Evolutionary conservation across 441 rosid species (phyloP), one percentile per base, ranked within the genome.

Genomic region (Capsella rubella): DNA sequence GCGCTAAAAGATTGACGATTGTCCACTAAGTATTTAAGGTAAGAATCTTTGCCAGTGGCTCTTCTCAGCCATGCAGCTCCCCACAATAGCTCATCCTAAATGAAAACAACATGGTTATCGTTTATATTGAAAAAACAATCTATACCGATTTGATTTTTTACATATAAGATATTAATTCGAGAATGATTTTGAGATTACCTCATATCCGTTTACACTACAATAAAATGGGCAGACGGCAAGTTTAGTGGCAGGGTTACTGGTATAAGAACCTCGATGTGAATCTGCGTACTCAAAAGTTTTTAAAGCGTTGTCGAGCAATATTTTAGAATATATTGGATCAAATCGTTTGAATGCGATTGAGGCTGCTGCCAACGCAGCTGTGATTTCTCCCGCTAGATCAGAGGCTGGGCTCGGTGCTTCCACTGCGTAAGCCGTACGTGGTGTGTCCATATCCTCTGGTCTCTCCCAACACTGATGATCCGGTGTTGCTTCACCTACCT

Each of bases 51-150:
- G 78, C 84, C 88, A 10, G 98, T 84, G n/a, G 97, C 97, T 85
- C 87, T 81, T 45, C 89, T 92, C 50, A 93, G 59, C 97, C 97
- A 93, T 6, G 98, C 87, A 57, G 98, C 97, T 6, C 92, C 93
- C 98, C 95, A 93, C 3, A 93, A 83, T 63, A 90, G 86, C 83
- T 93, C 98, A 67, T 90, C 98, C 98, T 91, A 43, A 51, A 69
- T 4, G 12, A 47, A 32, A 64, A 12, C 31, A 49, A 31, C 4
- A 64, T 29, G 1, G 25, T 21, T 21, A 12, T 10, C 5, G 47
- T 11, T 47, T 46, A 62, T 28, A 8, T 8, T 8, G 9, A 25
- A 63, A 68, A 53, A 7, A 12, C 39, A 40, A 39, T 29, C 13
- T 14, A 49, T 27, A 49, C 53, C 53, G 53, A 49, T 15, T n/a